Conservation (phyloP, 1,284 basidiomycete genomes). For the Rhodotorula sp. region DNA sequence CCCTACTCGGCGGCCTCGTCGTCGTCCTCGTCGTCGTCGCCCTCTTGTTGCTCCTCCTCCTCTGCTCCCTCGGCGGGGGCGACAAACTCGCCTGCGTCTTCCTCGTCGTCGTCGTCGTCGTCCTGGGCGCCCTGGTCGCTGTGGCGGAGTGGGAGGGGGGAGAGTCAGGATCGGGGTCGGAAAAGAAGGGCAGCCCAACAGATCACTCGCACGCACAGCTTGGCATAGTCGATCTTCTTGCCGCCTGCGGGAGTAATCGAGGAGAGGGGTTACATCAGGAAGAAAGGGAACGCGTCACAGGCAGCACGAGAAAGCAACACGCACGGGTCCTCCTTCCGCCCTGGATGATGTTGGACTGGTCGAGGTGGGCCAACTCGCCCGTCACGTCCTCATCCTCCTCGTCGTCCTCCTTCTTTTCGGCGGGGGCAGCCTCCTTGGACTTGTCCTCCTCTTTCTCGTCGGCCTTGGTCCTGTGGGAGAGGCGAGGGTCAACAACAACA, state of each 20-base stretch:
- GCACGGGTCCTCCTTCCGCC: conserved; percentile 28
- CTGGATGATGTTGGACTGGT: conserved; percentile 33
- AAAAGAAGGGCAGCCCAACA: not conserved
- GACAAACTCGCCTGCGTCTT: conserved; percentile 19
- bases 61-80: conserved; percentile 14
- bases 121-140: conserved; percentile 16
- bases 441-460: not conserved
- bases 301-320: not conserved
- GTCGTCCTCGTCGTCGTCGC: conserved; percentile 23
- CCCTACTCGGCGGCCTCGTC: conserved; percentile 8
- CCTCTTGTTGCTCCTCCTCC: conserved; percentile 18
- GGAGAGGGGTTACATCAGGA: not conserved
- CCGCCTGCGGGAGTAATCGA: conserved; percentile 14
- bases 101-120: conserved; percentile 20
- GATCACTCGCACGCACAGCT: not conserved
- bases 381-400: conserved; percentile 29
- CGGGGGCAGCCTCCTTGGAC: not conserved
- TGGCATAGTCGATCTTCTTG: conserved; percentile 33
- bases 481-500: not conserved
- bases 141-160: not conserved
- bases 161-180: not conserved
- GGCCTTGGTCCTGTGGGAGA: conserved; percentile 12
- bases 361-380: conserved; percentile 30
- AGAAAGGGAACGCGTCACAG: not conserved
- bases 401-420: not conserved